phyloP scores from a whole-genome alignment of 1,284 basidiomycete species.

The Sporisorium exsertum region DNA sequence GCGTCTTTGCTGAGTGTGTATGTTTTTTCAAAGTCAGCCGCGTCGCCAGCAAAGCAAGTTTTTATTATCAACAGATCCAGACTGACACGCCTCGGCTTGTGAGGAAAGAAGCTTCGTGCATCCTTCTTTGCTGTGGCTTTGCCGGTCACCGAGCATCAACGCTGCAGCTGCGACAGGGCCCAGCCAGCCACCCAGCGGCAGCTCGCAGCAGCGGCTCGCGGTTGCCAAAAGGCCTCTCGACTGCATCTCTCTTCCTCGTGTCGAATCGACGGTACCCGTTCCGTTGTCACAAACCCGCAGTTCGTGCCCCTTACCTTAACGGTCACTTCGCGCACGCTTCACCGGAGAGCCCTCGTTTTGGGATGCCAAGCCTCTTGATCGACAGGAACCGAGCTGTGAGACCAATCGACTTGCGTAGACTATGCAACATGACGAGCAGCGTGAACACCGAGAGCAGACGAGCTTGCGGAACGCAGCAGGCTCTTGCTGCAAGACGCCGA shows the following conservation, averaged over 20 bases:
- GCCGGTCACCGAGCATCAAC: conserved; percentile 15
- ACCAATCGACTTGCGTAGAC: neutral
- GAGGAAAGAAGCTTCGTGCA: conserved; percentile 10
- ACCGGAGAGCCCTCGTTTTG: neutral
- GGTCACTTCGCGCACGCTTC: neutral
- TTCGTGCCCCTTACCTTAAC: neutral
- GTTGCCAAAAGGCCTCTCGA: neutral
- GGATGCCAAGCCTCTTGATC: conserved; percentile 7
- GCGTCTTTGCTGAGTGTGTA: neutral
- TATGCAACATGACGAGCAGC: conserved; percentile 2
- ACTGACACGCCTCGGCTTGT: conserved; percentile 11
- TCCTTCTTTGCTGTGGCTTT: conserved; percentile 14
- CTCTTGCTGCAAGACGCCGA: conserved; percentile 1
- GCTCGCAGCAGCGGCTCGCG: neutral
- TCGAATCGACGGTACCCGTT: neutral
- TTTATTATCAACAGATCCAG: neutral
- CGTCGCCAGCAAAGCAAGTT: conserved; percentile 15
- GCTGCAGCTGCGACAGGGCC: conserved; percentile 8
- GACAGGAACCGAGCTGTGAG: neutral
- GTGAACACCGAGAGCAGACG: neutral
- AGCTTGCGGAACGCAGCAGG: neutral
- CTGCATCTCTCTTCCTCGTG: neutral
- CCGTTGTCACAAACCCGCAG: neutral
- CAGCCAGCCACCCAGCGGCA: neutral
- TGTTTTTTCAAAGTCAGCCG: conserved; percentile 17